Evolutionary conservation across 2,329 filamentous ascomycete genomes (phyloP).

Genomic region (Rosellinia necatrix): DNA sequence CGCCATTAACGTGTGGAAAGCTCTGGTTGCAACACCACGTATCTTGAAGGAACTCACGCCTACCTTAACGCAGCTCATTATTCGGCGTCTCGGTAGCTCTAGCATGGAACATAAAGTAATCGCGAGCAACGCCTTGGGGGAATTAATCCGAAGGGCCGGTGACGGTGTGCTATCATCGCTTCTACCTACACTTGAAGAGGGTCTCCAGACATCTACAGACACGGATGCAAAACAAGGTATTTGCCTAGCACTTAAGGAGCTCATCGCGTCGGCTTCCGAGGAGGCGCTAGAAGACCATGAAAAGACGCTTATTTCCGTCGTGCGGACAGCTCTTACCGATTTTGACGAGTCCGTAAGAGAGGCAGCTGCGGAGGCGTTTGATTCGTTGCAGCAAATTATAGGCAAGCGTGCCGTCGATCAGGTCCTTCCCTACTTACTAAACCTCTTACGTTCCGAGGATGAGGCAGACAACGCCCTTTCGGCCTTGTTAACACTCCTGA

Average conservation of each 20-base stretch:
- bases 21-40: constrained; percentile 85
- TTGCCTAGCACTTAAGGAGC: constrained; percentile 91
- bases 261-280: constrained; percentile 85
- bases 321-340: constrained; percentile 90
- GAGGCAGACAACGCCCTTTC: constrained; percentile 91
- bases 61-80: constrained; percentile 92
- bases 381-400: constrained; percentile 88
- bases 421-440: constrained; percentile 89
- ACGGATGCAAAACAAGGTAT: constrained; percentile 96
- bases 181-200: constrained; percentile 89
- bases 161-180: constrained; percentile 88
- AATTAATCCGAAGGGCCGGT: constrained; percentile 95
- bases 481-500: constrained; percentile 90
- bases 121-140: constrained; percentile 93
- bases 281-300: constrained; percentile 94
- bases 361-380: constrained; percentile 95
- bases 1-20: constrained; percentile 95
- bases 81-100: constrained; percentile 88
- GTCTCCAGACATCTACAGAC: constrained; percentile 84
- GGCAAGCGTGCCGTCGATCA: constrained; percentile 96
- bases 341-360: constrained; percentile 88
- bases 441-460: constrained; percentile 81
- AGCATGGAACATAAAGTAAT: constrained; percentile 99
- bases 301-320: constrained; percentile 91
- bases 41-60: constrained; percentile 95